Evolutionary conservation across 441 rosid genomes (phyloP), one percentile per base, ranked within the genome.

Genomic region (Daphne laureola): DNA sequence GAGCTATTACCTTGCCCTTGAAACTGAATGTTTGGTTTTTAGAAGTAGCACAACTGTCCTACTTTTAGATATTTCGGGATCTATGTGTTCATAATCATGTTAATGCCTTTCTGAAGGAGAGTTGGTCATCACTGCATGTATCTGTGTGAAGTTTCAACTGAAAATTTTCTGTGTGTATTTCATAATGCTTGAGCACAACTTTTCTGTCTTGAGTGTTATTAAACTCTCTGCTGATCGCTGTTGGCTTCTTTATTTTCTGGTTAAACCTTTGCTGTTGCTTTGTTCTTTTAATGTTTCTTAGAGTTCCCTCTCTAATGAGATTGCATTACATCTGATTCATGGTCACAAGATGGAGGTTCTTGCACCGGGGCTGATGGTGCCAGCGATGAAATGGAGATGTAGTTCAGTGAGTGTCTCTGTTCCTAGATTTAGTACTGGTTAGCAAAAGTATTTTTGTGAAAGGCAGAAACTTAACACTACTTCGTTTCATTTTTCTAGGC

Each of bases 281-380:
- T 58, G 50, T 14, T 45, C n/a, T 47, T 59, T 41, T n/a, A 54
- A 11, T 46, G 26, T 42, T 46, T 36, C 53, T 52, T 17, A 27
- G 14, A 36, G 8, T 55, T 54, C 46, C 31, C 64, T 12, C 64
- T 60, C 82, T 80, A 68, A 80, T 65, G 61, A 58, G 57, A 59
- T 74, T 75, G 70, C 57, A 66, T 86, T 59, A 36, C 71, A 66
- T 84, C 82, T 88, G 87, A 81, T 80, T 62, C 80, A 77, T 80
- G 74, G 77, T 73, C 57, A 71, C 74, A 69, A 70, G 53, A 61
- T 73, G 85, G 96, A 80, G 87, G 87, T 73, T 62, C 62, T 70
- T 73, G 82, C 81, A 51, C 63, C 40, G 78, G 84, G 67, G 78
- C 78, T 68, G 57, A 65, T 61, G 51, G 73, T 69, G 62, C 65